These are phyloP conservation scores for Funneliformis geosporum DNA, from an alignment of 192 early-diverging fungal genomes.

Conservation along the genomic window DNA sequence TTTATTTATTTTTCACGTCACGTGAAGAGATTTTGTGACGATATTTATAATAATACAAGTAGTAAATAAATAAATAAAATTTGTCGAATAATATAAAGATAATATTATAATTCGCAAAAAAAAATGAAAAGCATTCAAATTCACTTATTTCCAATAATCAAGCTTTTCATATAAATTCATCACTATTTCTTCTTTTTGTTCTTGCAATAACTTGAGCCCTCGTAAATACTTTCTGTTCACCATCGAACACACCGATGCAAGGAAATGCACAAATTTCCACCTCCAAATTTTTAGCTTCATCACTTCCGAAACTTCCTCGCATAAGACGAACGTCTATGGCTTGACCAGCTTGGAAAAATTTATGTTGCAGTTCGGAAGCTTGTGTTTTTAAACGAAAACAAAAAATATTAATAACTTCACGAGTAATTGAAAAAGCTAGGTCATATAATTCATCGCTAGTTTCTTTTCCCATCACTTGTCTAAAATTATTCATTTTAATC, in stretches of 20 bases:
- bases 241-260: neutral
- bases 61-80: no score
- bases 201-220: no score
- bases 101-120: no score
- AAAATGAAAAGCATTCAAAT: no score
- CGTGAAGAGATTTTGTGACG: no score
- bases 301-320: neutral
- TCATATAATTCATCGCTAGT: neutral
- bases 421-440: neutral
- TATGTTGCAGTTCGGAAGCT: neutral
- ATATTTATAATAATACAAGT: no score
- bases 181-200: no score
- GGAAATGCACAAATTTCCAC: conserved; percentile 10
- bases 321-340: neutral
- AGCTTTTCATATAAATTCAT: no score
- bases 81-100: no score
- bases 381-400: neutral
- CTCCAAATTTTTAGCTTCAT: neutral
- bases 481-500: neutral
- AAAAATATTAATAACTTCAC: conserved; percentile 9
- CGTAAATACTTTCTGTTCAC: neutral
- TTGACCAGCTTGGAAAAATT: neutral
- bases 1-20: no score
- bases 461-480: neutral
- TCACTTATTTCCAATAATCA: no score